These are phyloP conservation scores for Phytophthora cryptogea DNA, from an alignment of 352 stramenopile species.

Conservation along the genomic window DNA sequence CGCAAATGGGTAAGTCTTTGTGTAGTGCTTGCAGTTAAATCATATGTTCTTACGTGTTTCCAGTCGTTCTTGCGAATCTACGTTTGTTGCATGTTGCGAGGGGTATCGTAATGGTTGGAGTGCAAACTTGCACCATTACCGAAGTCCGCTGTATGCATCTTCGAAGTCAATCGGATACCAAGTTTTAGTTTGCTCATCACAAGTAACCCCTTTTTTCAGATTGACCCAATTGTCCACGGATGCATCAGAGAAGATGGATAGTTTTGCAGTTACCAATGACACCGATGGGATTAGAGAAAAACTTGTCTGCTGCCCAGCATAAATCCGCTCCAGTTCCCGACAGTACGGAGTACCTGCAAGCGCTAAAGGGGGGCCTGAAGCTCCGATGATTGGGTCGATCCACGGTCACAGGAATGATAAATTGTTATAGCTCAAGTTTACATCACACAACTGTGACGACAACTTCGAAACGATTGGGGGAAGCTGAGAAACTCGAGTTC, in stretches of 20 bases:
- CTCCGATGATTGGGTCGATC: slow-evolving; percentile 15
- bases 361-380: slow-evolving; percentile 2
- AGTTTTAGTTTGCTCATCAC: slow-evolving; percentile 11
- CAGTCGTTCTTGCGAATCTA: too few relatives aligned
- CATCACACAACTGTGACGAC: slow-evolving; percentile 8
- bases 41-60: neutral
- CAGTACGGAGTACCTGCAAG: slow-evolving; percentile 19
- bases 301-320: slow-evolving; percentile 5
- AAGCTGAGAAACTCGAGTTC: slow-evolving; percentile 21
- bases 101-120: too few relatives aligned
- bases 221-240: slow-evolving; percentile 15
- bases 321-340: slow-evolving; percentile 8
- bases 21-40: slow-evolving; percentile 13
- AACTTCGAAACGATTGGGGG: slow-evolving; percentile 9
- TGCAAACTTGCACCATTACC: too few relatives aligned
- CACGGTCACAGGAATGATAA: slow-evolving; percentile 20
- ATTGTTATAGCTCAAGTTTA: slow-evolving; percentile 23
- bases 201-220: slow-evolving; percentile 10
- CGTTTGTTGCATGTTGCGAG: too few relatives aligned
- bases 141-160: slow-evolving; percentile 20
- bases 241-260: slow-evolving; percentile 8
- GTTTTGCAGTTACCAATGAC: neutral
- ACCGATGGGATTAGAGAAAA: slow-evolving; percentile 4
- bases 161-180: slow-evolving; percentile 32
- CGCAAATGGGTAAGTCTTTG: too few relatives aligned